These are phyloP conservation scores for Trichoderma endophyticum DNA, from an alignment of 2,329 filamentous ascomycete species.

Conservation along the genomic window DNA sequence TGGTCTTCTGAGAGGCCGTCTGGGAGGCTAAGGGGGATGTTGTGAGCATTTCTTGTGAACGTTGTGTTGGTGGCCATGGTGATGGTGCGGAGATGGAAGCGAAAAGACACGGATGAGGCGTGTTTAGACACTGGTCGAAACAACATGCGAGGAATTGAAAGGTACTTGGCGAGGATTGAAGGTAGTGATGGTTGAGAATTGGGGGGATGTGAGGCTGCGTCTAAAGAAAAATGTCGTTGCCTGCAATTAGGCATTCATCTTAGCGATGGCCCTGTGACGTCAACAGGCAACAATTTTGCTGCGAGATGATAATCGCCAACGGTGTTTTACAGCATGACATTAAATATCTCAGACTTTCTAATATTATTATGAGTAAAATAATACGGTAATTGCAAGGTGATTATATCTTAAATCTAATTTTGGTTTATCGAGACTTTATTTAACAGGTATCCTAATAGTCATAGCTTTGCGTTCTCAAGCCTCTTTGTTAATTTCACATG, in stretches of 20 bases:
- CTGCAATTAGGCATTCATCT: not conserved
- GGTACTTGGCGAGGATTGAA: not conserved
- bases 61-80: slow-evolving; percentile 12
- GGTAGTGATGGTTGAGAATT: not conserved
- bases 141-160: not conserved
- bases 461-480: not conserved
- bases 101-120: not conserved
- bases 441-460: not conserved
- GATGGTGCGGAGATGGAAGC: not conserved
- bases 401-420: not conserved
- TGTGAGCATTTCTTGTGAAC: slow-evolving; percentile 16
- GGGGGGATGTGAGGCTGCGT: not conserved
- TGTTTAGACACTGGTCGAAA: not conserved
- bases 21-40: slow-evolving; percentile 41
- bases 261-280: not conserved
- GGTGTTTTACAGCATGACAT: not conserved
- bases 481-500: not conserved
- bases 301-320: not conserved
- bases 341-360: not conserved
- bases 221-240: not conserved
- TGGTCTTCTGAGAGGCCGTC: slow-evolving; percentile 40
- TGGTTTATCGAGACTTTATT: not conserved
- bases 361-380: not conserved
- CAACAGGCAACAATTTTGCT: not conserved
- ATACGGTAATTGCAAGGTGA: not conserved